Base-by-base conservation (phyloP, 768 basidiomycete species). In the Punctularia strigosozonata region DNA sequence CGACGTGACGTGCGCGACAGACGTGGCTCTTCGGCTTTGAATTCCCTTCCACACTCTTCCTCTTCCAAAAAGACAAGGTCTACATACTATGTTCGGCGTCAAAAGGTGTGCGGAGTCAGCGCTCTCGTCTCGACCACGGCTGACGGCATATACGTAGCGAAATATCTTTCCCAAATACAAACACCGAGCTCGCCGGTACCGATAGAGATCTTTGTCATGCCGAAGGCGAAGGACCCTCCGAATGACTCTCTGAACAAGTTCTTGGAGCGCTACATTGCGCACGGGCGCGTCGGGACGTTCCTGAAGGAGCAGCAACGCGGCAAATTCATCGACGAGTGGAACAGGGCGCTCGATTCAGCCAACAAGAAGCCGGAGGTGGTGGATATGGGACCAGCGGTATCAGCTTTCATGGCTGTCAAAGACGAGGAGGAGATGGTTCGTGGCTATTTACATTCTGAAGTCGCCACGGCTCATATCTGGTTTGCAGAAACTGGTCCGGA, bases 1-100 rank as follows among this genome's bases (percentile, higher is more conserved):
- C 15, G 10, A 30, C 28, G 28, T 30, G 28, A 10, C 22, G 28
- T 18, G 14, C 28, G 17, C 37, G 41, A 19, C 47, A 95, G 94
- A 92, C 91, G 54, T 95, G 91, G 87, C 68, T 99, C 14, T 72
- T 98, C 26, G 94, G 92, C 12, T 98, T 91, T 58, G 94, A 99
- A 59, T 98, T 98, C 53, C 95, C 94, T 2, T 89, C 90, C 0
- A 97, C 94, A 0, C 66, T 97, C 21, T 70, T 92, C 42, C 64
- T 97, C 15, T 84, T 98, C 50, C 71, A 79, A 41, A 81, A 81
- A 50, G 66, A 80, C 39, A 83, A 74, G 51, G 61, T 98, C 15
- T 65, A 66, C 24, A 80, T 97, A 28, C 62, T 95, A 20, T 91
- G 87, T 46, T 92, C 89, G 18, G 72, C 84, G 1, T 85, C 80